Conservation (phyloP, 1,284 basidiomycete species). For the Porodaedalea pini region DNA sequence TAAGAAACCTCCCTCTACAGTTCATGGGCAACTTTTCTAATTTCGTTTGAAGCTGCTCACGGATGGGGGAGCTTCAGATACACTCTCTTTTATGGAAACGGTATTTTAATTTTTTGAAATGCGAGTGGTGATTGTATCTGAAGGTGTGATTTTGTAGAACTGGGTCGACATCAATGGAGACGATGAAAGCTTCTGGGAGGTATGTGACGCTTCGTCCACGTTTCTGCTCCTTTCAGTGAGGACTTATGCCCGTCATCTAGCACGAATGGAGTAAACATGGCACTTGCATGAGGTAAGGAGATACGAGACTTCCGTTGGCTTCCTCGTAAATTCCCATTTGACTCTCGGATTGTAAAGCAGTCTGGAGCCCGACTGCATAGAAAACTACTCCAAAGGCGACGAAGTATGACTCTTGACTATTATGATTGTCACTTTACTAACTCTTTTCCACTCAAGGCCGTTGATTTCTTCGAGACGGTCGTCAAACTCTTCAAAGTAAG, state of each 20-base stretch:
- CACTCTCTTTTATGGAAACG: constrained; percentile 64
- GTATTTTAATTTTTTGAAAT: constrained; percentile 29
- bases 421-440: constrained; percentile 2
- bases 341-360: constrained; percentile 45
- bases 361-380: constrained; percentile 53
- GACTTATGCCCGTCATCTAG: constrained; percentile 31
- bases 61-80: constrained; percentile 53
- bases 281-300: constrained; percentile 61
- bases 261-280: constrained; percentile 74
- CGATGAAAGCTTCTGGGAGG: constrained; percentile 69
- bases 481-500: constrained; percentile 61
- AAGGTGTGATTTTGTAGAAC: constrained; percentile 34
- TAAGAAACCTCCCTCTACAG: constrained; percentile 30
- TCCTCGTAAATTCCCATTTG: background rate
- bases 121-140: constrained; percentile 5
- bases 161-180: constrained; percentile 64
- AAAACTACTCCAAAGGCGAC: constrained; percentile 41
- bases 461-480: constrained; percentile 67
- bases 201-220: constrained; percentile 28
- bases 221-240: background rate
- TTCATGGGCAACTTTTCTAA: background rate
- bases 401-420: constrained; percentile 39
- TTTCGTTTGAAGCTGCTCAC: constrained; percentile 48
- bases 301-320: background rate
- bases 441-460: constrained; percentile 43